Conservation (phyloP, 2,329 filamentous ascomycete species). For the Shiraia bambusicola region DNA sequence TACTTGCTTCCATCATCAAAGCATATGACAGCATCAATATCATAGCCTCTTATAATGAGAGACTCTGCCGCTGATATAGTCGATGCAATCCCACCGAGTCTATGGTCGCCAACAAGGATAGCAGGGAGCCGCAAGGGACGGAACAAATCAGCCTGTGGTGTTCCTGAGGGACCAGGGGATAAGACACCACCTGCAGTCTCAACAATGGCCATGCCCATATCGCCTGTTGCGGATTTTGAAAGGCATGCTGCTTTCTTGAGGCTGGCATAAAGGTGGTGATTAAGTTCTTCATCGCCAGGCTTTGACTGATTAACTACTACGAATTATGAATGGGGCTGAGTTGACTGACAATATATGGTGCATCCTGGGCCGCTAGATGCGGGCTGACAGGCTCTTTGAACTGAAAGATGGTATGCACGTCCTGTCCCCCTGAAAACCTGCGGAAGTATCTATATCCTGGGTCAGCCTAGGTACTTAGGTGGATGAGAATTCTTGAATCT, state of each 20-base stretch:
- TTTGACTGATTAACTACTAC: slow-evolving; percentile 11
- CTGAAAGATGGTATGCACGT: slow-evolving; percentile 66
- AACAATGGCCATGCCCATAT: slow-evolving; percentile 57
- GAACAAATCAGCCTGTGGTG: slow-evolving; percentile 76
- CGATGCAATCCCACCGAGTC: slow-evolving; percentile 76
- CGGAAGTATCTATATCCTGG: slow-evolving; percentile 60
- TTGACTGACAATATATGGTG: slow-evolving; percentile 21
- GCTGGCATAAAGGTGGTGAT: slow-evolving; percentile 16
- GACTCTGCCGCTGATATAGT: slow-evolving; percentile 82
- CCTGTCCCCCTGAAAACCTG: slow-evolving; percentile 57
- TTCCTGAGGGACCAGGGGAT: slow-evolving; percentile 74
- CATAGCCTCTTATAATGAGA: slow-evolving; percentile 74
- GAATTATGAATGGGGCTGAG: background rate
- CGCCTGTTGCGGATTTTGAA: slow-evolving; percentile 1
- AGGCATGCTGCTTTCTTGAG: slow-evolving; percentile 16
- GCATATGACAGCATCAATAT: slow-evolving; percentile 68
- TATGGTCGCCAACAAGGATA: slow-evolving; percentile 72
- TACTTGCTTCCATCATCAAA: slow-evolving; percentile 66
- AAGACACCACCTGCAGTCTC: slow-evolving; percentile 84
- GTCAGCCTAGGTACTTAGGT: slow-evolving; percentile 9
- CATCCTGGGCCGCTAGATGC: slow-evolving; percentile 64
- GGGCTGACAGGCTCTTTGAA: slow-evolving; percentile 76
- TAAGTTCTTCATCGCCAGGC: slow-evolving; percentile 28
- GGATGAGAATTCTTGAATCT: background rate
- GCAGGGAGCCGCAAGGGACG: slow-evolving; percentile 71